Conservation (phyloP, 2,329 filamentous ascomycete species). For the Colletotrichum euphorbiae region DNA sequence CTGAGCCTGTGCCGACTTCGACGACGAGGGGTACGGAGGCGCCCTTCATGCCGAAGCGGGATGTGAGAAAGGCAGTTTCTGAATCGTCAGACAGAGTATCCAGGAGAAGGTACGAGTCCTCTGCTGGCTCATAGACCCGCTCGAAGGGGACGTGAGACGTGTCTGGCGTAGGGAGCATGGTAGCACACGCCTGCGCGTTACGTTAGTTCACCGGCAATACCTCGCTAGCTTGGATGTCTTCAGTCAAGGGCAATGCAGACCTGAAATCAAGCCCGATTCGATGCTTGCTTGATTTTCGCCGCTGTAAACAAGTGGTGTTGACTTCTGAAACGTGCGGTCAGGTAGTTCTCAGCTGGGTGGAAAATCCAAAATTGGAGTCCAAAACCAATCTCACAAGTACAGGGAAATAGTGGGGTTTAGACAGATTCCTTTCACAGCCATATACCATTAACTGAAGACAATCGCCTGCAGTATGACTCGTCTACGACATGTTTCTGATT, state of each 20-base stretch:
- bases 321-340: neutral
- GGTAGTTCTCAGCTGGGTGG: neutral
- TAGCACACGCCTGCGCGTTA: slow-evolving; percentile 24
- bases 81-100: slow-evolving; percentile 83
- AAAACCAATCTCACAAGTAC: slow-evolving; percentile 7
- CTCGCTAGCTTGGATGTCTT: neutral
- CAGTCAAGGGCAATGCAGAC: neutral
- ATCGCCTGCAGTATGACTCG: too few relatives aligned
- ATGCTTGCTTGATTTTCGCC: neutral
- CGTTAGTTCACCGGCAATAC: neutral
- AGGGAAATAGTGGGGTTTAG: slow-evolving; percentile 29
- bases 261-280: neutral
- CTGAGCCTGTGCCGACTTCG: slow-evolving; percentile 91
- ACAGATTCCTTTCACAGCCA: too few relatives aligned
- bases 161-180: slow-evolving; percentile 92
- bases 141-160: slow-evolving; percentile 92
- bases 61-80: slow-evolving; percentile 76
- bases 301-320: too few relatives aligned
- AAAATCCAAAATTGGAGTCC: neutral
- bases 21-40: slow-evolving; percentile 70
- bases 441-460: too few relatives aligned
- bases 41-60: slow-evolving; percentile 64
- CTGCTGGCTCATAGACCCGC: slow-evolving; percentile 92
- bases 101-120: slow-evolving; percentile 94
- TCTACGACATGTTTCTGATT: too few relatives aligned